phyloP scores from a whole-genome alignment of 805 yeast genomes.

The Lachancea sp. region DNA sequence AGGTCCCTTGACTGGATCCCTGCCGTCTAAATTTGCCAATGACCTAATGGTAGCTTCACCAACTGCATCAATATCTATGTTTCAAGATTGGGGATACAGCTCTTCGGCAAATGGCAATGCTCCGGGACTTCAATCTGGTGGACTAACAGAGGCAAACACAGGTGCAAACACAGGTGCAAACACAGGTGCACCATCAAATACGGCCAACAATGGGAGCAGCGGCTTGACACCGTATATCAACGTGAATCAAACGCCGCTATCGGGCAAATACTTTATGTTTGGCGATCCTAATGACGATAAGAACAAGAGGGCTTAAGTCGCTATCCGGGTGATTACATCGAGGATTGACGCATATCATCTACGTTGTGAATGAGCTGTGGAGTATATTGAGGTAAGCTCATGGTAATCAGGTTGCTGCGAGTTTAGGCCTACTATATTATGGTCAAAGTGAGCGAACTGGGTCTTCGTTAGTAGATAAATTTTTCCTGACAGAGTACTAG shows the following conservation, averaged over 20 bases:
- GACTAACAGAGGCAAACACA: too few relatives aligned
- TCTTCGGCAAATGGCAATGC: too few relatives aligned
- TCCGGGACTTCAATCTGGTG: background rate
- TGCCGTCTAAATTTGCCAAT: constrained; percentile 32
- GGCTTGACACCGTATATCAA: constrained; percentile 31
- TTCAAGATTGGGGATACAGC: constrained; percentile 29
- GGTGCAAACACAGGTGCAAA: background rate
- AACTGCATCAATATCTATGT: constrained; percentile 26
- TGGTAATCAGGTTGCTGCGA: too few relatives aligned
- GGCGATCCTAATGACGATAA: constrained; percentile 17
- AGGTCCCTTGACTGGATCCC: constrained; percentile 26
- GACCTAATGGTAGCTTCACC: constrained; percentile 32
- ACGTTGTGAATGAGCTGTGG: too few relatives aligned
- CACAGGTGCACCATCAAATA: constrained; percentile 9
- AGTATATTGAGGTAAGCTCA: too few relatives aligned
- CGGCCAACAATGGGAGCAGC: constrained; percentile 19
- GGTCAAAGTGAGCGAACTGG: too few relatives aligned
- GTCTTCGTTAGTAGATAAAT: too few relatives aligned
- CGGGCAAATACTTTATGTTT: constrained; percentile 27
- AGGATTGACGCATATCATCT: too few relatives aligned
- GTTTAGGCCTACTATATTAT: too few relatives aligned
- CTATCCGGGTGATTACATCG: too few relatives aligned
- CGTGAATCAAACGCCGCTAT: constrained; percentile 26
- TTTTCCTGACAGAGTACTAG: too few relatives aligned
- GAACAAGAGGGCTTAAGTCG: constrained; percentile 1